Evolutionary conservation across 805 yeast species (phyloP).

Genomic region (Candida sphagnicola): DNA sequence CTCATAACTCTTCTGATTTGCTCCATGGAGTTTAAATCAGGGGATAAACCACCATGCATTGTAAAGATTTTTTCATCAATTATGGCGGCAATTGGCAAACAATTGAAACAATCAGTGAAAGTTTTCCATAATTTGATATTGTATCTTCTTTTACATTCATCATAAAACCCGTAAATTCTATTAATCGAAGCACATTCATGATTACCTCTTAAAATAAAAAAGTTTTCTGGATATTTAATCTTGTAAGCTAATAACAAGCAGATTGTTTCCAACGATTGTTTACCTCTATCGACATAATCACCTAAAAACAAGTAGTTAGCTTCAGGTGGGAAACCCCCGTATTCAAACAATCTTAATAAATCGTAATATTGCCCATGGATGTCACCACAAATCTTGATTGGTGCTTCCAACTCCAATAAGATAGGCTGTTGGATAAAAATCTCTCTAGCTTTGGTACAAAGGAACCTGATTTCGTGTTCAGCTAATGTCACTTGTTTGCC

Average conservation of each 20-base stretch:
- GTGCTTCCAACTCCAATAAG: constrained; percentile 92
- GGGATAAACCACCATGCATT: constrained; percentile 98
- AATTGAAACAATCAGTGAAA: constrained; percentile 96
- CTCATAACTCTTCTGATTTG: constrained; percentile 98
- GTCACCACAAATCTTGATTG: constrained; percentile 96
- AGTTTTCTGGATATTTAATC: constrained; percentile 97
- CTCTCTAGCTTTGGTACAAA: constrained; percentile 97
- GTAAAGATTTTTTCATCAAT: constrained; percentile 97
- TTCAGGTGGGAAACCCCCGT: constrained; percentile 99
- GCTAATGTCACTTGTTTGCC: constrained; percentile 93
- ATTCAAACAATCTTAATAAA: constrained; percentile 89
- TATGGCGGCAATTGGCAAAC: constrained; percentile 97
- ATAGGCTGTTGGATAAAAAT: constrained; percentile 98
- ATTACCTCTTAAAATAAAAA: constrained; percentile 94
- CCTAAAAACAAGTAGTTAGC: constrained; percentile 94
- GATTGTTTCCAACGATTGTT: constrained; percentile 93
- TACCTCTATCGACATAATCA: constrained; percentile 98
- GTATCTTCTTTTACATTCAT: constrained; percentile 97
- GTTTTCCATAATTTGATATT: constrained; percentile 98
- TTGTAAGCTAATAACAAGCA: constrained; percentile 92
- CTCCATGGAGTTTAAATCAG: constrained; percentile 96
- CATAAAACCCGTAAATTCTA: constrained; percentile 97
- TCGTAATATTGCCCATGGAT: constrained; percentile 98
- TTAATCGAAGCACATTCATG: constrained; percentile 98
- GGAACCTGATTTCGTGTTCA: constrained; percentile 90